Evolutionary conservation across 2,329 filamentous ascomycete genomes (phyloP).

Genomic region (Leptodontidium sp.): DNA sequence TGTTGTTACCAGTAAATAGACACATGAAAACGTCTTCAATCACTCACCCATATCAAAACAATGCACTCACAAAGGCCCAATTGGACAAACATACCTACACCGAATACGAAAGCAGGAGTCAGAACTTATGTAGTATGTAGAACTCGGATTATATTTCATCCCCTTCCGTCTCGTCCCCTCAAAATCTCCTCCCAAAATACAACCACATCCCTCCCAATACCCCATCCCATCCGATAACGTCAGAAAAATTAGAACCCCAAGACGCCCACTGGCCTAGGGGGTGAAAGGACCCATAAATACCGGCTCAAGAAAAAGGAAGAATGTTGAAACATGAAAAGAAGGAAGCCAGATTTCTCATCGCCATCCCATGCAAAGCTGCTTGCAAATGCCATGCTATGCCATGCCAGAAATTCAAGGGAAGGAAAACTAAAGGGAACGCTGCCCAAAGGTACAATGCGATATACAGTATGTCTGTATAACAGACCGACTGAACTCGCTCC

Average conservation of each 20-base stretch:
- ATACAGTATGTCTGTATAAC: neutral
- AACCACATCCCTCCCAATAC: neutral
- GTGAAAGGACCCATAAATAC: neutral
- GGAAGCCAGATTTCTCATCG: neutral
- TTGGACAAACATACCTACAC: too few relatives aligned
- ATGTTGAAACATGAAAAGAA: neutral
- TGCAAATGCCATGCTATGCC: neutral
- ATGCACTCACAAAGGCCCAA: too few relatives aligned
- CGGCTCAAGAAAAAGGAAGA: neutral
- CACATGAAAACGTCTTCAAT: neutral
- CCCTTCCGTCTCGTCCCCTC: neutral
- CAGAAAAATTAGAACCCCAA: neutral
- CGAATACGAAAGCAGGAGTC: neutral
- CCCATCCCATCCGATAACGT: too few relatives aligned
- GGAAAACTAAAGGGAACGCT: neutral
- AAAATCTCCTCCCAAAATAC: neutral
- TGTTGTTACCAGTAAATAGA: neutral
- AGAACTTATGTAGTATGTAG: neutral
- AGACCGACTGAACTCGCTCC: neutral
- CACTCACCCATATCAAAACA: neutral
- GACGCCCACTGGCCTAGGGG: neutral
- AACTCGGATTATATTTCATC: conserved; percentile 1
- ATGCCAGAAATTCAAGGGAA: neutral
- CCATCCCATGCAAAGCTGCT: conserved; percentile 8
- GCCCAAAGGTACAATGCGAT: neutral